A percentile compares a stretch with the other conserved stretches of the same genome.
Conservation (phyloP, 1,284 basidiomycete species). For the Cutaneotrichosporon sp. region DNA sequence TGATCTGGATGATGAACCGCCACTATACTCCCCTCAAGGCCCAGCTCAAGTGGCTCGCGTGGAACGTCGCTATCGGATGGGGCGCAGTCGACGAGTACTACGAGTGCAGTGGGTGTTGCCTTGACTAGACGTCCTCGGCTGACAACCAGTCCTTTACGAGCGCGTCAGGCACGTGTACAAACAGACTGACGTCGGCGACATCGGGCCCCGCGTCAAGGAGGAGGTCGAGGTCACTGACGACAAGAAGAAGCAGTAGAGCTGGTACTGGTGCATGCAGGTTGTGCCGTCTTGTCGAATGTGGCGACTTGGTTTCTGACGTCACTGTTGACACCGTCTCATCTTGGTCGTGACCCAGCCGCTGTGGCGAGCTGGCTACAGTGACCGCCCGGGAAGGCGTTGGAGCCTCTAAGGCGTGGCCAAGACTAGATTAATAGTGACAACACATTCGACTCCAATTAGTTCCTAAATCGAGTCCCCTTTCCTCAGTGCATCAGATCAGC, state of each 20-base stretch:
- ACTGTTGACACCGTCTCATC: too few species aligned
- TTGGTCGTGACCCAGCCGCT: too few species aligned
- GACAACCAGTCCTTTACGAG: conserved; percentile 30
- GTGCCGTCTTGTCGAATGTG: too few species aligned
- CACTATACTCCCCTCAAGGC: conserved; percentile 14
- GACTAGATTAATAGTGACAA: too few species aligned
- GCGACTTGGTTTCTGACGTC: too few species aligned
- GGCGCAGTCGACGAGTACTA: conserved; percentile 32
- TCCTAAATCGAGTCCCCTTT: too few species aligned
- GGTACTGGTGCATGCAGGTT: neutral
- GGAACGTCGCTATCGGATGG: conserved; percentile 27
- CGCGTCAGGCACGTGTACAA: conserved; percentile 26
- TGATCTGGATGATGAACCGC: conserved; percentile 2
- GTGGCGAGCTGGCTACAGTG: too few species aligned
- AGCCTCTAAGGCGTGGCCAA: too few species aligned
- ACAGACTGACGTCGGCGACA: conserved; percentile 34
- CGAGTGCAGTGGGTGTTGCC: conserved; percentile 29
- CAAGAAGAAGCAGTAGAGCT: conserved; percentile 11
- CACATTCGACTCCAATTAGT: too few species aligned
- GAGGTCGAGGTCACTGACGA: neutral
- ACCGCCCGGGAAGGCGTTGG: too few species aligned
- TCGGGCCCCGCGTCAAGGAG: conserved; percentile 11
- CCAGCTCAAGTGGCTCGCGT: conserved; percentile 29
- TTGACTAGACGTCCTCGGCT: neutral
- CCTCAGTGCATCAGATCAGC: too few species aligned